These are phyloP conservation scores for Pseudozyma flocculosa DNA, from an alignment of 1,284 basidiomycete species.

Conservation along the genomic window DNA sequence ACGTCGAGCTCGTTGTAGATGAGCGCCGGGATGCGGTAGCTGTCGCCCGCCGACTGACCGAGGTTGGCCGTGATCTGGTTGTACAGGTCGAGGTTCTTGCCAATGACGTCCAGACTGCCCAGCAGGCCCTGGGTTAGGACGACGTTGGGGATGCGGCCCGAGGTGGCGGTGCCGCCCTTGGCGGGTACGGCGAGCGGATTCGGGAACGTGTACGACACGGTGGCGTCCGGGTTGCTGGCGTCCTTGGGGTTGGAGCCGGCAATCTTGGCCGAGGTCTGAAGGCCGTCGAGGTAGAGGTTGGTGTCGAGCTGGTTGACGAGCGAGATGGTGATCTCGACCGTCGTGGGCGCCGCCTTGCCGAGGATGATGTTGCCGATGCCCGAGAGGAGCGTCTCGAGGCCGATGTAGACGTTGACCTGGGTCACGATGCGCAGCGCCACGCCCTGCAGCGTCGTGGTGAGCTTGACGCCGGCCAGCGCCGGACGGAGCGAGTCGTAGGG, in stretches of 20 bases:
- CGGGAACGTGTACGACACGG: conserved; percentile 32
- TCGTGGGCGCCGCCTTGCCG: conserved; percentile 7
- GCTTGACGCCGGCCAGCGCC: conserved; percentile 65
- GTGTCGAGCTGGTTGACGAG: conserved; percentile 28
- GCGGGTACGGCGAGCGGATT: neutral
- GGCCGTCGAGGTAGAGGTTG: conserved; percentile 18
- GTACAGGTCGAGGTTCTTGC: conserved; percentile 36
- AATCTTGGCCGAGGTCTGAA: conserved; percentile 26
- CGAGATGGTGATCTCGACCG: conserved; percentile 25
- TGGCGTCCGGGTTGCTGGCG: conserved; percentile 17
- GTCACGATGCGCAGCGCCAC: conserved; percentile 43
- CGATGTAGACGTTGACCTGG: conserved; percentile 35
- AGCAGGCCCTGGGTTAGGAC: conserved; percentile 36
- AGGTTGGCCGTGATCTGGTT: conserved; percentile 25
- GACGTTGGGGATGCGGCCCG: conserved; percentile 29
- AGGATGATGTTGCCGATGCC: conserved; percentile 19
- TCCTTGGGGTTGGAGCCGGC: conserved; percentile 15
- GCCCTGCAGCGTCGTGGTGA: conserved; percentile 64
- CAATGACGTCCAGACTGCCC: conserved; percentile 27
- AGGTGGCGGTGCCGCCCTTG: conserved; percentile 8
- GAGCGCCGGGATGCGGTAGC: conserved; percentile 32
- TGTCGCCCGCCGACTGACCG: conserved; percentile 25
- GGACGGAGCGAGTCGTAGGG: conserved; percentile 68
- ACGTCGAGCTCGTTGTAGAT: conserved; percentile 40
- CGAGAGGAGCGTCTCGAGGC: conserved; percentile 15